Evolutionary conservation across 345 rosid species (phyloP).

Genomic region (Salix brachista): DNA sequence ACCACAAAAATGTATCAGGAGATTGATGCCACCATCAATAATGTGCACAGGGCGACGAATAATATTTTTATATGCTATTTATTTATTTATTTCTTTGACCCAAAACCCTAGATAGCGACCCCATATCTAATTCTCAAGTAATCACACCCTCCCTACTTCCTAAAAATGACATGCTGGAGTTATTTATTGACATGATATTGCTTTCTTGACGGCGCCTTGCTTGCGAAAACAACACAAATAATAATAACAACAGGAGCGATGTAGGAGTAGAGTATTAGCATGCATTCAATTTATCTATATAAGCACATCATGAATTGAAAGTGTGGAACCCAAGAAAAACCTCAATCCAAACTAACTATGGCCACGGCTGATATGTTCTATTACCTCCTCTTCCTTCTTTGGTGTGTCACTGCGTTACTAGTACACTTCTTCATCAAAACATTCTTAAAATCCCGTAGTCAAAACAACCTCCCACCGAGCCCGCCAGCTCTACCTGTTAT

Average conservation of each 20-base stretch:
- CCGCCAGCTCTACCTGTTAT: conserved; percentile 45
- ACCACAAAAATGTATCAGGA: too few relatives aligned
- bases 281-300: background rate
- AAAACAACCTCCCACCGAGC: conserved; percentile 29
- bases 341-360: background rate
- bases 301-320: too few relatives aligned
- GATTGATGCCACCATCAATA: background rate
- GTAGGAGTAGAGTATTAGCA: background rate
- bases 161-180: too few relatives aligned
- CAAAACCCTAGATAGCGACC: background rate
- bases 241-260: too few relatives aligned
- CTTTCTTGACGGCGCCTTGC: too few relatives aligned
- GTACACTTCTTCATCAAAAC: conserved; percentile 13
- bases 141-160: too few relatives aligned
- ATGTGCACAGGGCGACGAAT: background rate
- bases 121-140: too few relatives aligned
- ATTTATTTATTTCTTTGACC: too few relatives aligned
- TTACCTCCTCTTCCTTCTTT: background rate
- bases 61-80: too few relatives aligned
- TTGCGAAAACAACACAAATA: too few relatives aligned
- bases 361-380: background rate
- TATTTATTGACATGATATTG: too few relatives aligned
- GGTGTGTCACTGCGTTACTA: conserved; percentile 23
- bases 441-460: background rate
- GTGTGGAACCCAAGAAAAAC: background rate